Percentiles rank a stretch among this genome's conserved stretches.
These are phyloP conservation scores for Alisma plantagoaquatica DNA, from an alignment of 106 monocot genomes.

Conservation along the genomic window DNA sequence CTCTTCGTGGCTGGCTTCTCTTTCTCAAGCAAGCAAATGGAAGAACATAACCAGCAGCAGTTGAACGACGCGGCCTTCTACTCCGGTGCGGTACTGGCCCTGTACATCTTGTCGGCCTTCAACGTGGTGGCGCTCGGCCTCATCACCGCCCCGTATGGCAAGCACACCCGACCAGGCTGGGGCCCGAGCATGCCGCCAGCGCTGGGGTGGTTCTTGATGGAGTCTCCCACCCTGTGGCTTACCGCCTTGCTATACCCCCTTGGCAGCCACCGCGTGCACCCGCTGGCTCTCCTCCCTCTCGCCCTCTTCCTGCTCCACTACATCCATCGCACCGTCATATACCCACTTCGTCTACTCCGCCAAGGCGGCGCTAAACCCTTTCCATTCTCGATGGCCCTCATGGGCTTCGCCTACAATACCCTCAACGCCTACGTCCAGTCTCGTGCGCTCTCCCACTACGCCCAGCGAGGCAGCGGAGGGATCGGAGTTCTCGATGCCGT, in stretches of 20 bases:
- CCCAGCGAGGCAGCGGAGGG: slow-evolving; percentile 14
- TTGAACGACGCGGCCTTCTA: too few relatives aligned
- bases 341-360: slow-evolving; percentile 36
- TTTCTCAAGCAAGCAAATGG: too few relatives aligned
- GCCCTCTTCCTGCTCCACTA: slow-evolving; percentile 45
- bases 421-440: slow-evolving; percentile 73
- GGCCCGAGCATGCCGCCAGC: slow-evolving; percentile 41
- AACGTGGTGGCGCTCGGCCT: slow-evolving; percentile 35
- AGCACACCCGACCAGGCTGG: slow-evolving; percentile 48
- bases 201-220: slow-evolving; percentile 78
- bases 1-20: too few relatives aligned
- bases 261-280: slow-evolving; percentile 25
- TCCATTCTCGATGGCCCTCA: slow-evolving; percentile 39
- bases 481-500: neutral
- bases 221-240: slow-evolving; percentile 63
- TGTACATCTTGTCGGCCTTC: slow-evolving; percentile 29
- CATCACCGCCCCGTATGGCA: slow-evolving; percentile 62
- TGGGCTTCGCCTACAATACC: slow-evolving; percentile 59
- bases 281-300: slow-evolving; percentile 30
- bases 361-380: slow-evolving; percentile 1
- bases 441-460: slow-evolving; percentile 45
- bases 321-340: slow-evolving; percentile 39
- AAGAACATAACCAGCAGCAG: too few relatives aligned
- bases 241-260: slow-evolving; percentile 28
- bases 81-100: slow-evolving; percentile 4